These are phyloP conservation scores for Aquilaria sinensis DNA, from an alignment of 345 rosid genomes.

Conservation along the genomic window DNA sequence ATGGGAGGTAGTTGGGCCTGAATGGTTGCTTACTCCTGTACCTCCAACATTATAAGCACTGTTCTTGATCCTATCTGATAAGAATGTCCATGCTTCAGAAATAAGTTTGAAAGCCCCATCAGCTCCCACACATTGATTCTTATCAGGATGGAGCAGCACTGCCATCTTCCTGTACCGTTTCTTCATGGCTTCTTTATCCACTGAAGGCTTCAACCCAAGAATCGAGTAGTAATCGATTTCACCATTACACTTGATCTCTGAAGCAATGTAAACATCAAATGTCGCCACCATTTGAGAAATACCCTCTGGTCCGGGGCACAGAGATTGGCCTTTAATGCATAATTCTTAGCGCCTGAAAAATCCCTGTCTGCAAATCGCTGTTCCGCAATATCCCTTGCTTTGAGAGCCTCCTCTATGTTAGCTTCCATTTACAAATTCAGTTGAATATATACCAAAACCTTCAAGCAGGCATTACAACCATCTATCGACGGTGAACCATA, in stretches of 20 bases:
- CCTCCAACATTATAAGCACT: conserved; percentile 59
- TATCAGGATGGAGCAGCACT: conserved; percentile 89
- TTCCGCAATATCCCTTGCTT: conserved; percentile 81
- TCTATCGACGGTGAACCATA: conserved; percentile 19
- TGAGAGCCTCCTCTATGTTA: conserved; percentile 73
- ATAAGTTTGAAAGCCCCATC: conserved; percentile 95
- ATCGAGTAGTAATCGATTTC: conserved; percentile 72
- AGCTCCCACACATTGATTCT: conserved; percentile 88
- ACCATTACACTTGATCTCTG: conserved; percentile 59
- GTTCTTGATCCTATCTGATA: conserved; percentile 66
- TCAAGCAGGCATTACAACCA: conserved; percentile 27
- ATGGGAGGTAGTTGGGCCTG: conserved; percentile 41
- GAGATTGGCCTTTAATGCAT: conserved; percentile 70
- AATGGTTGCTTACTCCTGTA: conserved; percentile 36
- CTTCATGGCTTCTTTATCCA: conserved; percentile 79
- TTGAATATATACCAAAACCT: conserved; percentile 19
- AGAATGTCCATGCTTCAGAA: conserved; percentile 85
- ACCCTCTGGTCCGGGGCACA: conserved; percentile 83
- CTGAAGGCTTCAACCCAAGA: conserved; percentile 90
- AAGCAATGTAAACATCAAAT: conserved; percentile 81
- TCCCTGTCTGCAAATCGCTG: conserved; percentile 77
- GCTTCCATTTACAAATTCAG: conserved; percentile 55
- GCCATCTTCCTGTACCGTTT: conserved; percentile 92
- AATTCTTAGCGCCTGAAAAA: conserved; percentile 66
- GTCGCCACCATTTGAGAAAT: conserved; percentile 94